Conservation (phyloP, 192 early-diverging fungal species). For the Coemansia sp. region DNA sequence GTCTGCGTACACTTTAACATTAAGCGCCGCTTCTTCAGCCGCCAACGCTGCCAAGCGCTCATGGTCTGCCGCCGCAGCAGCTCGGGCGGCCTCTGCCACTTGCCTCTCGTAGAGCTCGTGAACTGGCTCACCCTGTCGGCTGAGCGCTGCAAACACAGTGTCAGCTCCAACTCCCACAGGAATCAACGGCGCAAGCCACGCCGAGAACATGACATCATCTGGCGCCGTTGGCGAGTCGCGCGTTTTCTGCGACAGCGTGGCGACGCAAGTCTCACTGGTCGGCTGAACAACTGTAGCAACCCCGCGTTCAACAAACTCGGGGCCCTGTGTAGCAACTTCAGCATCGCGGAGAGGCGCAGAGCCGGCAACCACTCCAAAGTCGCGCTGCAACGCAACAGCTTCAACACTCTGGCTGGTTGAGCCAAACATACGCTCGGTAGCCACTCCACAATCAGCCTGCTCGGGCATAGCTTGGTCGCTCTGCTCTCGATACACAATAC, state of each 20-base stretch:
- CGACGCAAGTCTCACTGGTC: neutral
- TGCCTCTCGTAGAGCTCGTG: slow-evolving; percentile 33
- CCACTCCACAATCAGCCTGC: slow-evolving; percentile 6
- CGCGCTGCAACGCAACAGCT: slow-evolving; percentile 10
- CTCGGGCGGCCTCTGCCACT: slow-evolving; percentile 23
- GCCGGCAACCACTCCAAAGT: slow-evolving; percentile 10
- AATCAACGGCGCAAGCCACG: slow-evolving; percentile 46
- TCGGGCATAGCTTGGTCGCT: slow-evolving; percentile 16
- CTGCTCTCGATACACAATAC: slow-evolving; percentile 8
- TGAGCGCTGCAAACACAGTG: slow-evolving; percentile 33
- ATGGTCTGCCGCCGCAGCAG: slow-evolving; percentile 28
- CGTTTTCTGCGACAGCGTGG: slow-evolving; percentile 4
- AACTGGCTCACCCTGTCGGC: slow-evolving; percentile 33
- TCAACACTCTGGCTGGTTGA: slow-evolving; percentile 9
- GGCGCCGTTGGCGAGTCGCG: slow-evolving; percentile 19
- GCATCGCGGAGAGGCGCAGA: slow-evolving; percentile 13
- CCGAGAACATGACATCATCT: slow-evolving; percentile 22
- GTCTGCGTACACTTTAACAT: slow-evolving; percentile 25
- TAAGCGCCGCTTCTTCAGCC: slow-evolving; percentile 23
- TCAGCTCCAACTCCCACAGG: slow-evolving; percentile 25
- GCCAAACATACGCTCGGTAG: slow-evolving; percentile 28
- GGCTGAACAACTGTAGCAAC: slow-evolving; percentile 10
- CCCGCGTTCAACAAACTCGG: slow-evolving; percentile 23
- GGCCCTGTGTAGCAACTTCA: slow-evolving; percentile 15
- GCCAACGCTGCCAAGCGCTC: slow-evolving; percentile 23